Evolutionary conservation across 495 filamentous ascomycete genomes (phyloP), one percentile per base, ranked within the genome.

Genomic region (Aspergillus carlsbadensis): DNA sequence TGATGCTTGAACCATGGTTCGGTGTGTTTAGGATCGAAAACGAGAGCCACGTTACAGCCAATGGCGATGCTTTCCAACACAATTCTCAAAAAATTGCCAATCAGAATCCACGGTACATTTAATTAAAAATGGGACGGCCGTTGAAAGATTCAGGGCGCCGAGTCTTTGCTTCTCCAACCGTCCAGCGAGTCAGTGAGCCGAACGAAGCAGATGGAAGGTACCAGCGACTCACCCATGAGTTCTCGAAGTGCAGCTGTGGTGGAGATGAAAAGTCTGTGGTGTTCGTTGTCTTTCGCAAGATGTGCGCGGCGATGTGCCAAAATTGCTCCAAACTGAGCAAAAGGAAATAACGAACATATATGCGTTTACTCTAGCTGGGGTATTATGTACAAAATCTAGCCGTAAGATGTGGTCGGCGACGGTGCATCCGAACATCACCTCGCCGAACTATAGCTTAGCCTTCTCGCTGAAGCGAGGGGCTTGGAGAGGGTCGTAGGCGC

Each of bases 401-500:
- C 47, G 17, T 13, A 8, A 36, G 20, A 39, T 50, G 37, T 37
- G 15, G 7, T 7, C 21, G 34, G 10, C 44, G 42, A 24, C 42
- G 6, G 41, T 18, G 18, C 39, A 10, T 10, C 17, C 10, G 3
- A 21, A 5, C 20, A 5, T 17, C 26, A 18, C 6, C 31, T 10
- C 20, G 14, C 20, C 33, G 5, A 10, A 40, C 22, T 71, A 79
- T 44, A 85, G 62, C 68, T 83, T 86, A 17, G 82, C 65, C 74
- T 84, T 87, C 71, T 84, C 80, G 40, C 69, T 78, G 59, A 81
- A 82, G 34, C 76, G 68, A 36, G 86, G 86, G 11, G 74, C 80
- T 54, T 81, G 70, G 20, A 90, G 72, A 15, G 87, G 83, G 72
- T 89, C 87, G 62, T 89, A 90, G 2, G 83, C 78, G 39, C 72